Evolutionary conservation across 768 basidiomycete genomes (phyloP).

Genomic region (Grammothele lineata): DNA sequence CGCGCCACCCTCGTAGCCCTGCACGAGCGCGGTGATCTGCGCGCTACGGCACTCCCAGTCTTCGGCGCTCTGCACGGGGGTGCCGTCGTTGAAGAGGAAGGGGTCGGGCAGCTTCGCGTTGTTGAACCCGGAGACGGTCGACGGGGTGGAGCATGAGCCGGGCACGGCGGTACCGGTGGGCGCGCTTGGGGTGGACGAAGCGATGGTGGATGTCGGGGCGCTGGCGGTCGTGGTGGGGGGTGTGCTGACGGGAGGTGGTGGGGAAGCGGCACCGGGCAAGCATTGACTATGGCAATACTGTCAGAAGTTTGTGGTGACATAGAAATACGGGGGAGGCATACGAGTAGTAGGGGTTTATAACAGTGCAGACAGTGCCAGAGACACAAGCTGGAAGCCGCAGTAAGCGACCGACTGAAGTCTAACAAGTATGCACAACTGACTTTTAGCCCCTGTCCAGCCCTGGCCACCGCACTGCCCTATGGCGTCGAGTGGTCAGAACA

Average conservation of each 20-base stretch:
- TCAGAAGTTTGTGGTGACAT: not conserved
- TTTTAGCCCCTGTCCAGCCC: slow-evolving; percentile 19
- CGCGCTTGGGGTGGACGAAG: not conserved
- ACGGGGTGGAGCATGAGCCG: slow-evolving; percentile 17
- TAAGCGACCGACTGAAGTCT: not conserved
- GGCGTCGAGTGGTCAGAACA: not conserved
- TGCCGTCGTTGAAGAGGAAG: slow-evolving; percentile 47
- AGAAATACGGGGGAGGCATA: not conserved
- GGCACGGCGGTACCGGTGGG: slow-evolving; percentile 4
- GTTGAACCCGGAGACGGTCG: slow-evolving; percentile 26
- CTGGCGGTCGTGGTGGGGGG: not conserved
- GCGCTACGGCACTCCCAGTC: slow-evolving; percentile 50
- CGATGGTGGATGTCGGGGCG: slow-evolving; percentile 1
- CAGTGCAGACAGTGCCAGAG: slow-evolving; percentile 13
- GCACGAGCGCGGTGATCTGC: slow-evolving; percentile 46
- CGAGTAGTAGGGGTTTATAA: slow-evolving; percentile 19
- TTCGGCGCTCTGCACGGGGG: slow-evolving; percentile 36
- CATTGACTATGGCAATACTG: slow-evolving; percentile 8
- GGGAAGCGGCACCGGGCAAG: slow-evolving; percentile 9
- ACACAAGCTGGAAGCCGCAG: slow-evolving; percentile 8
- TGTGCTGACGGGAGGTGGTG: too few relatives aligned
- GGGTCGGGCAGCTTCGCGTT: slow-evolving; percentile 48
- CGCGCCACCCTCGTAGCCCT: slow-evolving; percentile 49
- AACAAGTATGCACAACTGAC: slow-evolving; percentile 1
- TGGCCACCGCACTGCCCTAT: slow-evolving; percentile 21